Percentiles rank a stretch among this genome's conserved stretches.
Conservation (phyloP, 495 filamentous ascomycete species). For the Talaromyces wortmannii region DNA sequence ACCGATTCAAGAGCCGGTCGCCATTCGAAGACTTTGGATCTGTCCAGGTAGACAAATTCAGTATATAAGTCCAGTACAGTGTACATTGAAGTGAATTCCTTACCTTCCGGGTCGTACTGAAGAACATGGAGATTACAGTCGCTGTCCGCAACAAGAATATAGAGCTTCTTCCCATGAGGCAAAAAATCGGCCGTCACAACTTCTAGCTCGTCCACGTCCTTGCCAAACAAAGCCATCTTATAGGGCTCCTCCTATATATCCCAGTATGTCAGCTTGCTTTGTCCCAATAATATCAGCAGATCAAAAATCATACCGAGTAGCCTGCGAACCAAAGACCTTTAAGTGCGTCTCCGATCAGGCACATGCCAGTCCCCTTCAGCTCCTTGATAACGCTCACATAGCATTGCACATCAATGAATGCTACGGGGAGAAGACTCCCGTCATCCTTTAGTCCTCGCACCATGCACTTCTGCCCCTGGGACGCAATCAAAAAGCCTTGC, state of each 20-base stretch:
- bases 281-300: neutral
- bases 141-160: constrained; percentile 75
- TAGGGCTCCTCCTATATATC: constrained; percentile 72
- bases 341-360: constrained; percentile 77
- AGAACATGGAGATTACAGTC: constrained; percentile 81
- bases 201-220: constrained; percentile 68
- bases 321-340: constrained; percentile 95
- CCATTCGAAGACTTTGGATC: constrained; percentile 92
- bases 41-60: constrained; percentile 21
- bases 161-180: constrained; percentile 75
- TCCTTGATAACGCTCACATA: constrained; percentile 79
- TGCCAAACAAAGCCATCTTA: constrained; percentile 89
- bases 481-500: constrained; percentile 83
- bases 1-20: constrained; percentile 75
- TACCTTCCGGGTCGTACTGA: constrained; percentile 89
- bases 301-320: constrained; percentile 55
- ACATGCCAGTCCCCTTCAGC: constrained; percentile 74
- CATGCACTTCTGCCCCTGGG: constrained; percentile 96
- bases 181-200: constrained; percentile 81
- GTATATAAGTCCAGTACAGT: neutral
- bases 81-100: constrained; percentile 7
- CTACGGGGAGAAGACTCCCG: constrained; percentile 80
- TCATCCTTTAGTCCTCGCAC: constrained; percentile 95
- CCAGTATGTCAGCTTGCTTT: neutral
- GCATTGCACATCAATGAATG: constrained; percentile 96